Conservation (phyloP, 2,329 filamentous ascomycete genomes). For the Epichloe festucae region DNA sequence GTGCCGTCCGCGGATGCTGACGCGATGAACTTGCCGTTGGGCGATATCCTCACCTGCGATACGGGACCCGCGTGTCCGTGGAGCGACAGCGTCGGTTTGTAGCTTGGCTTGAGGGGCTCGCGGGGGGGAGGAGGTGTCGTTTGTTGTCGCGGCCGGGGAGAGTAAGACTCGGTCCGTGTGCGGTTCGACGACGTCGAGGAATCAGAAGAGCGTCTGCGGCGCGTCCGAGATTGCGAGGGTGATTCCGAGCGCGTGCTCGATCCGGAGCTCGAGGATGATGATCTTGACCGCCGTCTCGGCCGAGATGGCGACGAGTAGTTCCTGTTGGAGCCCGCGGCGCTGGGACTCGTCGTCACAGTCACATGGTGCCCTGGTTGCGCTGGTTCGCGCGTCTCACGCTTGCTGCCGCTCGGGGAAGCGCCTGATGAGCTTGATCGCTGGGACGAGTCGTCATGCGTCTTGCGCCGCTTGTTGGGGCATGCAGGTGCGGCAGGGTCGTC, state of each 20-base stretch:
- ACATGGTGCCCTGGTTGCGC: not conserved
- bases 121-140: slow-evolving; percentile 27
- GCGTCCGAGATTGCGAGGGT: slow-evolving; percentile 18
- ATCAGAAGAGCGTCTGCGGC: slow-evolving; percentile 15
- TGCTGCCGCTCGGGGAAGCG: slow-evolving; percentile 4
- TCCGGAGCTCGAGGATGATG: slow-evolving; percentile 21
- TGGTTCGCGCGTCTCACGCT: not conserved
- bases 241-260: slow-evolving; percentile 27
- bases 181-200: slow-evolving; percentile 19
- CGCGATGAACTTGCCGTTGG: slow-evolving; percentile 79
- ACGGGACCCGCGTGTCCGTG: slow-evolving; percentile 68
- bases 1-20: slow-evolving; percentile 82
- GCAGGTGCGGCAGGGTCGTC: slow-evolving; percentile 14
- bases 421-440: slow-evolving; percentile 14
- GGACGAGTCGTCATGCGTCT: slow-evolving; percentile 18
- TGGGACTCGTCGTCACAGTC: slow-evolving; percentile 9
- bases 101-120: slow-evolving; percentile 49
- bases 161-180: slow-evolving; percentile 12
- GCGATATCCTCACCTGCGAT: slow-evolving; percentile 80
- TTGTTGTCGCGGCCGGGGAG: slow-evolving; percentile 10
- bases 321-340: slow-evolving; percentile 12
- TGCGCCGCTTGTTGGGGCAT: slow-evolving; percentile 20
- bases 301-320: slow-evolving; percentile 16
- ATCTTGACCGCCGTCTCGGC: slow-evolving; percentile 19
- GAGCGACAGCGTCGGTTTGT: slow-evolving; percentile 56